Conservation (phyloP, 345 rosid genomes). For the Lepidium aucheri region DNA sequence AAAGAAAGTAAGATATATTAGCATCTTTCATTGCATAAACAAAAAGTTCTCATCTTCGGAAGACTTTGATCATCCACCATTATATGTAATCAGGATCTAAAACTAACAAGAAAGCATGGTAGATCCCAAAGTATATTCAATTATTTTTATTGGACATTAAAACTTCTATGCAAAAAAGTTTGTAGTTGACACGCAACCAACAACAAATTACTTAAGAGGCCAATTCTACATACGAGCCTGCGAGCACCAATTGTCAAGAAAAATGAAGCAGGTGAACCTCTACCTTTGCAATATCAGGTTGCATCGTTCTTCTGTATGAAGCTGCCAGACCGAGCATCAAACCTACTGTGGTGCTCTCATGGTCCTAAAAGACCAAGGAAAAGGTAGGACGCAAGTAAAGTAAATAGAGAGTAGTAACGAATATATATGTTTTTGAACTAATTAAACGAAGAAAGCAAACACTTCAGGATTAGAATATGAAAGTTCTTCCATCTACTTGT, state of each 20-base stretch:
- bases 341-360: conserved; percentile 89
- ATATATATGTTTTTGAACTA: conserved; percentile 3
- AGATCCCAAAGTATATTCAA: neutral
- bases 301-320: conserved; percentile 90
- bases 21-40: too few relatives aligned
- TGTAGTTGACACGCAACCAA: conserved; percentile 4
- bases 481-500: neutral
- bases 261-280: conserved; percentile 4
- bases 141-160: neutral
- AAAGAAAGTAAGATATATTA: too few relatives aligned
- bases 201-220: neutral
- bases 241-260: conserved; percentile 10
- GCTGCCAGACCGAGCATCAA: conserved; percentile 96
- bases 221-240: neutral
- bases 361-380: conserved; percentile 46
- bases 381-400: conserved; percentile 7
- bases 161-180: neutral
- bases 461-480: neutral
- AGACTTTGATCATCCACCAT: conserved; percentile 7
- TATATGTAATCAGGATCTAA: neutral
- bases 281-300: conserved; percentile 88
- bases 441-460: neutral
- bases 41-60: neutral
- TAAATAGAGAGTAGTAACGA: neutral
- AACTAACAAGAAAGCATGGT: neutral